Evolutionary conservation across 225 moss, liverwort and hornwort genomes (phyloP).

Genomic region (Antitrichia curtipendula): DNA sequence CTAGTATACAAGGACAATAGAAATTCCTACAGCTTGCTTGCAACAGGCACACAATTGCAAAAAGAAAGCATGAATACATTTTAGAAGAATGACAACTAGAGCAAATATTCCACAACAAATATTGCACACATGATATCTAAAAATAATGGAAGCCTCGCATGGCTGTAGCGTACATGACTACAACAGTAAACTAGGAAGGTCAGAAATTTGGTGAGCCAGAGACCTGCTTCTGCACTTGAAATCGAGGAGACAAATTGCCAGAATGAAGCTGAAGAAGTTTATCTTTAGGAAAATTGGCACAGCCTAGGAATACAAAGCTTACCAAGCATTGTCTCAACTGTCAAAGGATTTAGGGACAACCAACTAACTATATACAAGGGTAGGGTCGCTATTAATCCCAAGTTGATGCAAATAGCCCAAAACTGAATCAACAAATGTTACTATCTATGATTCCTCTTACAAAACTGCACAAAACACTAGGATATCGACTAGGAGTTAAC

Average conservation of each 20-base stretch:
- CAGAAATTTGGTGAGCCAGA: too few relatives aligned
- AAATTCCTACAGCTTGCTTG: neutral
- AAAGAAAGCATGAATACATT: neutral
- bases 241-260: too few relatives aligned
- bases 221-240: too few relatives aligned
- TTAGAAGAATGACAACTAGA: neutral
- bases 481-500: too few relatives aligned
- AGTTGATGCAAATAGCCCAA: neutral
- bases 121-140: too few relatives aligned
- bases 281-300: neutral
- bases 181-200: neutral
- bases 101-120: too few relatives aligned
- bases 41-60: neutral
- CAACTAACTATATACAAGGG: neutral
- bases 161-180: neutral
- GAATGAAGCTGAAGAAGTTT: neutral
- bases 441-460: neutral
- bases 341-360: neutral
- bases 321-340: neutral
- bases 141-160: neutral
- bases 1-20: neutral
- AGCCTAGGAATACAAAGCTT: neutral
- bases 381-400: neutral
- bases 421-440: neutral
- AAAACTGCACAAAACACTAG: too few relatives aligned